Evolutionary conservation across 257 asterid species (phyloP).

Genomic region (Salvia miltiorrhiza): DNA sequence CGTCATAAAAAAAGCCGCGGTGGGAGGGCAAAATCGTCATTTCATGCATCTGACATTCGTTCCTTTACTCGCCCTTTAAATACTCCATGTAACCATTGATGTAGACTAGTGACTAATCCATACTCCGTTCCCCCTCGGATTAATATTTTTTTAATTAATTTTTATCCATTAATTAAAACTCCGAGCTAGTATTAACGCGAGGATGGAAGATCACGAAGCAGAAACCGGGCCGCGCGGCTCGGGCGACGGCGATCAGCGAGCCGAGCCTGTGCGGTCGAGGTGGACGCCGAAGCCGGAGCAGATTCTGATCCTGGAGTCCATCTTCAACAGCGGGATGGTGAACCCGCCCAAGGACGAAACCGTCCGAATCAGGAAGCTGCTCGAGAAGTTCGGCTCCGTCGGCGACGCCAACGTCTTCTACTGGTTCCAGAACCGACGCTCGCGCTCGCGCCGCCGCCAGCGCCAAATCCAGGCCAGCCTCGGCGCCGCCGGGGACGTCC

Average conservation of each 20-base stretch:
- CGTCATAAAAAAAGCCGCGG: not conserved
- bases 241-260: slow-evolving; percentile 16
- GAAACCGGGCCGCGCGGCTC: slow-evolving; percentile 1
- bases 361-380: slow-evolving; percentile 51
- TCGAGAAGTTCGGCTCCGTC: slow-evolving; percentile 69
- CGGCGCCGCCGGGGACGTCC: slow-evolving; percentile 16
- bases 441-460: slow-evolving; percentile 70
- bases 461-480: slow-evolving; percentile 56
- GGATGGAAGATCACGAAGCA: slow-evolving; percentile 39
- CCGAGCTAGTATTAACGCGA: too few relatives aligned
- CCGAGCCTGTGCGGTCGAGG: slow-evolving; percentile 56
- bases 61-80: slow-evolving; percentile 24
- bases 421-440: slow-evolving; percentile 88
- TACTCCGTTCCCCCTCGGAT: too few relatives aligned
- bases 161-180: too few relatives aligned
- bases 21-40: slow-evolving; percentile 25
- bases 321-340: slow-evolving; percentile 82
- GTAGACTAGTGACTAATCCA: not conserved
- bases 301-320: slow-evolving; percentile 69
- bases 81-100: slow-evolving; percentile 6
- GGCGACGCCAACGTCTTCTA: slow-evolving; percentile 86
- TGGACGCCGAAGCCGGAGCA: slow-evolving; percentile 91
- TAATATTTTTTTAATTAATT: too few relatives aligned
- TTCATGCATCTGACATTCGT: slow-evolving; percentile 24
- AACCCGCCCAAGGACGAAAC: slow-evolving; percentile 79